A percentile compares a stretch with the other conserved stretches of the same genome.
phyloP scores from a whole-genome alignment of 2,329 filamentous ascomycete genomes.

The Talaromyces atroroseus region DNA sequence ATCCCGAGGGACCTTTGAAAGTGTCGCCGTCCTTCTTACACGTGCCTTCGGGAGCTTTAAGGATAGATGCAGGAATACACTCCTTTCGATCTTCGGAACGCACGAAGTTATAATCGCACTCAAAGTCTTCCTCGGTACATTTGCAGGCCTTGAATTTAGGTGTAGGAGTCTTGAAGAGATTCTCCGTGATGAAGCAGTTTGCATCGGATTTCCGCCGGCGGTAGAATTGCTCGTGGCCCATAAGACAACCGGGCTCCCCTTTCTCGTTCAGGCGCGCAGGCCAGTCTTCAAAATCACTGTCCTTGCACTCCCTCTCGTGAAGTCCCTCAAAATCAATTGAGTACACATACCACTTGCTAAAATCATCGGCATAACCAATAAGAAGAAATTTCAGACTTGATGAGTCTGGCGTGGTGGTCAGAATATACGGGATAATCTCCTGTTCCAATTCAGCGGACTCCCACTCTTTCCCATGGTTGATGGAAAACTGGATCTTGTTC shows the following conservation, averaged over 20 bases:
- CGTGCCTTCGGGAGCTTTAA: conserved; percentile 63
- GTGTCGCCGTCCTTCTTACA: conserved; percentile 68
- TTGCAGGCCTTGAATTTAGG: conserved; percentile 69
- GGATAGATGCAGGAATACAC: conserved; percentile 60
- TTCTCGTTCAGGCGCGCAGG: conserved; percentile 74
- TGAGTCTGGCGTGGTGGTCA: conserved; percentile 88
- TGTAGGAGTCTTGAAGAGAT: conserved; percentile 68
- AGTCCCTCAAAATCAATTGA: conserved; percentile 78
- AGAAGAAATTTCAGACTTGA: conserved; percentile 88
- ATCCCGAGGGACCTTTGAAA: conserved; percentile 83
- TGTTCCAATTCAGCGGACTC: conserved; percentile 62
- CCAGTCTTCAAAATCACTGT: conserved; percentile 75
- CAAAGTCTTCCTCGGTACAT: conserved; percentile 80
- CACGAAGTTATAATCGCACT: conserved; percentile 92
- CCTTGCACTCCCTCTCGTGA: conserved; percentile 71
- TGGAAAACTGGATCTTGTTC: conserved; percentile 64
- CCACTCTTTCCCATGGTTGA: conserved; percentile 88
- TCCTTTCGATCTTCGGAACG: conserved; percentile 60
- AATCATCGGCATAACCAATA: conserved; percentile 54
- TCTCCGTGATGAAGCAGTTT: conserved; percentile 80
- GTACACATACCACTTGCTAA: conserved; percentile 56
- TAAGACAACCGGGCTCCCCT: conserved; percentile 78
- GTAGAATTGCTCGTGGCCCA: conserved; percentile 92
- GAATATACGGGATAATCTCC: conserved; percentile 63
- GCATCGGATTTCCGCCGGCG: conserved; percentile 77